Base-by-base conservation (phyloP, 2,329 filamentous ascomycete species). In the Penicillium sumatraense region DNA sequence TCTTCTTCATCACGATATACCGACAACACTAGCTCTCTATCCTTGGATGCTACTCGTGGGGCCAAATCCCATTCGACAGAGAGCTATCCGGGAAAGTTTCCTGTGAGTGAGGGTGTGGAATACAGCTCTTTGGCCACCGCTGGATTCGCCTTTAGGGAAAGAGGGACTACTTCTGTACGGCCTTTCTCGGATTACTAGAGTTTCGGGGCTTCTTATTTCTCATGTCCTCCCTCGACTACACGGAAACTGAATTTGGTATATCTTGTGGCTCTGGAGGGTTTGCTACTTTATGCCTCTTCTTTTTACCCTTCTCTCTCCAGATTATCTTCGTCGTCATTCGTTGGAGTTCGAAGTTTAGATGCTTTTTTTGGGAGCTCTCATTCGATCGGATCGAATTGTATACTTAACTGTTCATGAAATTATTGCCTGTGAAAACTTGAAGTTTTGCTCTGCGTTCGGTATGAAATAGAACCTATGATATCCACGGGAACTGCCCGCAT, bases 1-100 rank as follows among this genome's bases (percentile, higher is more conserved):
- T 36, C 44, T 3, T 31, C 46, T 13, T 35, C 49, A 7, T 46
- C 42, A 14, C 47, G 58, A 9, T 50, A 58, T 26, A 38, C 24
- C 2, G 26, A 59, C 29, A 49, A 60, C n/a, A 46, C 54, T 6
- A 42, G 59, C 14, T 56, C 33, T 2, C 41, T 60, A 13, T 50
- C 53, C 11, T 44, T 67, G 26, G 53, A 62, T 7, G 51, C 63
- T 38, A 49, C 48, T 13, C 59, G 56, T 10, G 31, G 51, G 16
- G 35, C 45, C 7, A 60, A 60, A 18, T 52, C 53, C 21, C 58
- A 56, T 18, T 71, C 68, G 13, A 61, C 62, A 5, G 68, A 70
- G 49, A 72, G 67, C 47, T 72, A 64, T 52, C 70, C 69, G 0
- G 70, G 70, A 2, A 61, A 63, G 29, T 73, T 71, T 41, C 70